Evolutionary conservation across 2,329 filamentous ascomycete species (phyloP).

Genomic region (Ceratocystis destructans): DNA sequence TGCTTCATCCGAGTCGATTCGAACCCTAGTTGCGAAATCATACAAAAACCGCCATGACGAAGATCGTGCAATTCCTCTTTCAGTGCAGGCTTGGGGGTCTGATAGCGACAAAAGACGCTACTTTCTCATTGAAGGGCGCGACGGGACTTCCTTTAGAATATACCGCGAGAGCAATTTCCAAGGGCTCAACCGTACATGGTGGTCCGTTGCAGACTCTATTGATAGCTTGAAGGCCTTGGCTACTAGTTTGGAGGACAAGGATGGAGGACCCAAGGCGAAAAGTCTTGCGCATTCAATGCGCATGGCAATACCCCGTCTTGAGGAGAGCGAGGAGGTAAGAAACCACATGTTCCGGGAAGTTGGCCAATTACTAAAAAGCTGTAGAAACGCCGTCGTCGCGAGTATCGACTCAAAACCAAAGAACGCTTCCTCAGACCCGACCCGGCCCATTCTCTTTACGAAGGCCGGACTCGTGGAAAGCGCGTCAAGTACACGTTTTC

Average conservation of each 20-base stretch:
- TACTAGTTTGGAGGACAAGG: conserved; percentile 59
- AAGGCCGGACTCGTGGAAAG: conserved; percentile 91
- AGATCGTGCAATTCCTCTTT: conserved; percentile 69
- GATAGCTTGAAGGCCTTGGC: conserved; percentile 67
- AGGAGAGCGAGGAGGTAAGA: conserved; percentile 76
- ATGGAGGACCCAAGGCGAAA: conserved; percentile 69
- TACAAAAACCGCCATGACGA: conserved; percentile 79
- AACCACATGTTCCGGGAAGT: background rate
- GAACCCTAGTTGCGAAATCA: conserved; percentile 65
- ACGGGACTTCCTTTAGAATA: conserved; percentile 85
- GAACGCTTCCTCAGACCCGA: conserved; percentile 80
- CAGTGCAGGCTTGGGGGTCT: conserved; percentile 79
- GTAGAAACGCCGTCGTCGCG: conserved; percentile 81
- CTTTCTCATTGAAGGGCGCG: conserved; percentile 82
- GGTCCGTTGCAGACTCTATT: conserved; percentile 81
- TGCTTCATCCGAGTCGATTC: conserved; percentile 72
- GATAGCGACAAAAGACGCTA: conserved; percentile 88
- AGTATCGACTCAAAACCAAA: conserved; percentile 76
- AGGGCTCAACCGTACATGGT: conserved; percentile 67
- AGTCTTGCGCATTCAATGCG: conserved; percentile 64
- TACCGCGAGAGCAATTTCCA: conserved; percentile 87
- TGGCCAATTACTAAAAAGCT: background rate
- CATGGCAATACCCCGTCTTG: conserved; percentile 73
- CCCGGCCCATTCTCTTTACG: conserved; percentile 82
- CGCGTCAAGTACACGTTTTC: conserved; percentile 94